Conservation (phyloP, 495 filamentous ascomycete species). For the Xanthoparmelia taractica region DNA sequence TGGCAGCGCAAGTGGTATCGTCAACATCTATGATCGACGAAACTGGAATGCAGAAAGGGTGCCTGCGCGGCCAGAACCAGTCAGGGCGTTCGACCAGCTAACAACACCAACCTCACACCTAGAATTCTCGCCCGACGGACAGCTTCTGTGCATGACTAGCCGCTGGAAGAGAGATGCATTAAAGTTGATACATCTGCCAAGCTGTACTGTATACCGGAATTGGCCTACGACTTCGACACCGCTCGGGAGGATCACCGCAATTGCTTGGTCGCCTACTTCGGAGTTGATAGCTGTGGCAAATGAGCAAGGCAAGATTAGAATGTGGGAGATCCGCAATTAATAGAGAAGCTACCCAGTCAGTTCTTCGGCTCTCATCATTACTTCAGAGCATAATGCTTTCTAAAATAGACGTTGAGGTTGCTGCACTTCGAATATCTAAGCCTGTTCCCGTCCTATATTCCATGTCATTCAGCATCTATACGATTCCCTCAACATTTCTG, state of each 20-base stretch:
- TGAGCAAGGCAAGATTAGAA: constrained; percentile 71
- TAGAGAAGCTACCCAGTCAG: too few relatives aligned
- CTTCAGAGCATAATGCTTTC: too few relatives aligned
- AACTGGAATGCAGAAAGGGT: constrained; percentile 45
- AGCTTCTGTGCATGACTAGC: constrained; percentile 77
- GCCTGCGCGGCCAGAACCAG: constrained; percentile 60
- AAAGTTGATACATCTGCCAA: constrained; percentile 81
- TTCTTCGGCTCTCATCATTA: too few relatives aligned
- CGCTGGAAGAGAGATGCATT: constrained; percentile 81
- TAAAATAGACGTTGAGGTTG: not conserved
- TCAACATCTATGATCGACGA: constrained; percentile 86
- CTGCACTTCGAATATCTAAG: not conserved
- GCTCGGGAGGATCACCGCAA: constrained; percentile 70
- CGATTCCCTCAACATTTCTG: constrained; percentile 52
- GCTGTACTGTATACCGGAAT: constrained; percentile 88
- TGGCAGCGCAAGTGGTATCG: constrained; percentile 73
- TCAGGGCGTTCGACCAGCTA: constrained; percentile 68
- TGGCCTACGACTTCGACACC: constrained; percentile 92
- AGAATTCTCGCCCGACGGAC: constrained; percentile 78
- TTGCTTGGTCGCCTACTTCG: constrained; percentile 65
- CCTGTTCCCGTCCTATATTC: not conserved
- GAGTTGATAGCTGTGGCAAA: constrained; percentile 76
- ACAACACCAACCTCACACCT: constrained; percentile 72
- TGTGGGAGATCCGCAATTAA: constrained; percentile 72
- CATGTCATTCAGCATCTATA: constrained; percentile 7